Conservation (phyloP, 75 land plant genomes). For the Sequoia sempervirens region DNA sequence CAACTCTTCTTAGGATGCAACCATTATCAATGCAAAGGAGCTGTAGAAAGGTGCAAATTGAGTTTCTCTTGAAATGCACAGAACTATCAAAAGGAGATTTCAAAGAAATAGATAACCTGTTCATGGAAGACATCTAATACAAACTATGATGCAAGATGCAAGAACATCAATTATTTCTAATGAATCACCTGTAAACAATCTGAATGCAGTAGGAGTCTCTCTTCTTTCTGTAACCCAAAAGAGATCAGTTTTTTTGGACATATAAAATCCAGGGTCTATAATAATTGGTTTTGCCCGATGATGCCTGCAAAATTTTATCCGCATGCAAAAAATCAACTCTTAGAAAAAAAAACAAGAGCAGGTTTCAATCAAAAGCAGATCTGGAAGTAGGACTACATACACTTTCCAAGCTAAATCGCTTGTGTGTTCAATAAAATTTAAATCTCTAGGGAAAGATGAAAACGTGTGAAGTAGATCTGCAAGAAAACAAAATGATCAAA, state of each 20-base stretch:
- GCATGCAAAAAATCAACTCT: background rate
- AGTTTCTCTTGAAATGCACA: background rate
- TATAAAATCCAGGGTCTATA: constrained; percentile 79
- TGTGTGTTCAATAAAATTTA: constrained; percentile 74
- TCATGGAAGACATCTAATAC: background rate
- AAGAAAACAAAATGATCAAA: constrained; percentile 13
- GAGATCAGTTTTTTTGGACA: constrained; percentile 51
- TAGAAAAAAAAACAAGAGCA: background rate
- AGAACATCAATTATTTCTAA: background rate
- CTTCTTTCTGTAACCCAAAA: constrained; percentile 58
- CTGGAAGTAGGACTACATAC: constrained; percentile 21
- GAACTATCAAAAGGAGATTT: background rate
- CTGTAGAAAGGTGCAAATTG: background rate
- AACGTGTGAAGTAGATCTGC: constrained; percentile 57
- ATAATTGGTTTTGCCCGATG: constrained; percentile 79
- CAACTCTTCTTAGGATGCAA: background rate
- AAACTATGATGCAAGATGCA: background rate
- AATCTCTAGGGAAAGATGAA: constrained; percentile 46
- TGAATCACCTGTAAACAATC: constrained; percentile 65
- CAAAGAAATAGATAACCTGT: background rate
- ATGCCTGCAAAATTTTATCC: constrained; percentile 26
- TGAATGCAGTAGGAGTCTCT: constrained; percentile 64
- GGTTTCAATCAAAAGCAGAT: background rate
- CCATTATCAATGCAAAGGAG: background rate
- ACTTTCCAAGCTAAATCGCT: constrained; percentile 54